Conservation (phyloP, 2,329 filamentous ascomycete genomes). For the Paraphoma sp. region DNA sequence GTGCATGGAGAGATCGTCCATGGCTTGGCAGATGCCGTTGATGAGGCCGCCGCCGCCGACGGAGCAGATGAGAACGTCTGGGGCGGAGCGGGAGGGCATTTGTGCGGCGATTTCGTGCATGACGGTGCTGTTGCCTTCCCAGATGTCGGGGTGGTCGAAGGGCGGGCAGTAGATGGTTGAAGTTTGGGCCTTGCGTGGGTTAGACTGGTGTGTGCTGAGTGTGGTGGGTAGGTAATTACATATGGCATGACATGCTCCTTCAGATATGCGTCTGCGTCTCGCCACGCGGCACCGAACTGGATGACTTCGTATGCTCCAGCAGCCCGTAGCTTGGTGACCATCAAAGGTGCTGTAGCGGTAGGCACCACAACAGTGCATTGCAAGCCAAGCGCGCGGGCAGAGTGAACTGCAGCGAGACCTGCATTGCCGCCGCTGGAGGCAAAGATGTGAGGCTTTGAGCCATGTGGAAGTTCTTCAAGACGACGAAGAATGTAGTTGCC, state of each 20-base stretch:
- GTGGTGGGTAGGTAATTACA: slow-evolving; percentile 19
- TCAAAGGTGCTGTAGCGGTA: slow-evolving; percentile 66
- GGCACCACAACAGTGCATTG: slow-evolving; percentile 81
- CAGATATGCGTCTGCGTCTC: slow-evolving; percentile 72
- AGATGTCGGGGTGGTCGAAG: slow-evolving; percentile 72
- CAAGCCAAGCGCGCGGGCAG: slow-evolving; percentile 68
- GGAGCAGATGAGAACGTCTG: slow-evolving; percentile 76
- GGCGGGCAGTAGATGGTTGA: slow-evolving; percentile 69
- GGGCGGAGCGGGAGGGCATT: slow-evolving; percentile 51
- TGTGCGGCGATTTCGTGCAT: slow-evolving; percentile 59
- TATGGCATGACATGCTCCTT: slow-evolving; percentile 61
- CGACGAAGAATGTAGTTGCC: slow-evolving; percentile 71
- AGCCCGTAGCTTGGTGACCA: slow-evolving; percentile 73
- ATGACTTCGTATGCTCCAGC: slow-evolving; percentile 73
- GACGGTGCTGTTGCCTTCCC: slow-evolving; percentile 69
- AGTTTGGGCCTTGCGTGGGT: slow-evolving; percentile 38
- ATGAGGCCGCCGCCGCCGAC: slow-evolving; percentile 84
- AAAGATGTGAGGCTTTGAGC: slow-evolving; percentile 70
- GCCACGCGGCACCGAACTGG: slow-evolving; percentile 71
- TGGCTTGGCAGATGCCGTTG: slow-evolving; percentile 75
- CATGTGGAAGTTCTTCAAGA: slow-evolving; percentile 47
- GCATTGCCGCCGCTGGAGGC: slow-evolving; percentile 84
- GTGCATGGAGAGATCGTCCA: slow-evolving; percentile 56
- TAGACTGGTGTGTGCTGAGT: not conserved
- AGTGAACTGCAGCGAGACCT: slow-evolving; percentile 79